Base-by-base conservation (phyloP, 2,329 filamentous ascomycete species). In the Pseudogymnoascus verrucosus region DNA sequence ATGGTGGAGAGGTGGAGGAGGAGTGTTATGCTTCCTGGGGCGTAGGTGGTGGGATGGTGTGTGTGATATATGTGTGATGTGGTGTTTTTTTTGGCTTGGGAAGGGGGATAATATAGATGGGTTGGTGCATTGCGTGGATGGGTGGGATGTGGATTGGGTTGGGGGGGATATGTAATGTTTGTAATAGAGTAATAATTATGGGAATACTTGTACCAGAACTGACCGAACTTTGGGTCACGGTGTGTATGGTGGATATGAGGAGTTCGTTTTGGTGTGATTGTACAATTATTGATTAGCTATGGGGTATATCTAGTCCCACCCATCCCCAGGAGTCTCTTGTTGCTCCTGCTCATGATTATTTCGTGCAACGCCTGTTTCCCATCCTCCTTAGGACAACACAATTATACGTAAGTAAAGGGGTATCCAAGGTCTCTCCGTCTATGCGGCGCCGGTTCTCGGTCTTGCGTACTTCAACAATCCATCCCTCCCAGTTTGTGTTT, bases 1-100 rank as follows among this genome's bases (percentile, higher is more conserved):
- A 74, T 73, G 72, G 72, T 74, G 23, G 73, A 74, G 67, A 65
- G 69, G 40, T 74, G 73, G 73, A 70, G 73, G 51, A 72, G 74
- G 65, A 73, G 72, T 47, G 70, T 74, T 6, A 73, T 72, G 70
- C 26, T 23, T 28, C 44, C 44, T 28, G 44, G 44, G 44, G 44
- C 44, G 21, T 51, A 51, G 44, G 7, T 6, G 39, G n/a, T n/a
- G 14, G 3, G 42, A n/a, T n/a, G n/a, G n/a, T n/a, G n/a, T 12
- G 42, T 44, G 42, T 44, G 19, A 44, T 47, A 51, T 51, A 28
- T 51, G 12, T 47, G 42, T 47, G 21, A 26, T 47, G 42, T 3
- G 14, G 10, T 39, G 42, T 7, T 12, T 51, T 23, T 44, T 44
- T 44, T 44, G 21, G 12, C n/a, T 47, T 26, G 21, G 44, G 23